Base-by-base conservation (phyloP, 371 early-diverging fungal genomes). In the Capillidium rhysosporum region DNA sequence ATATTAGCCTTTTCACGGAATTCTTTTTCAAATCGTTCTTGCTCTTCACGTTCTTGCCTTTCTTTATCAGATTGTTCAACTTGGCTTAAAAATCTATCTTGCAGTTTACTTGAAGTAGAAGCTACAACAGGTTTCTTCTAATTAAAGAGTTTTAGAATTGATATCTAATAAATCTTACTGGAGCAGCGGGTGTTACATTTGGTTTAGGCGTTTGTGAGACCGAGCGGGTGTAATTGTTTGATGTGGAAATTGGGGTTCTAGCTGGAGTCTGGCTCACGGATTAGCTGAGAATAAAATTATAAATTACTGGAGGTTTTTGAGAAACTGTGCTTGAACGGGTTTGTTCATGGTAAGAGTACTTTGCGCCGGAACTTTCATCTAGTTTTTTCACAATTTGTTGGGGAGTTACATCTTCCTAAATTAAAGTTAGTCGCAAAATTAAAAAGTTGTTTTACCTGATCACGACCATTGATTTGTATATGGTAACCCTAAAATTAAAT, bases 381-480 rank as follows among this genome's bases (percentile, higher is more conserved):
- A 89, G 77, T 57, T 83, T 77, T 61, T 83, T 80, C 82, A 88
- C 82, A 56, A 92, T 89, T 52, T 77, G 71, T 1, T 66, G 68
- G 2, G 87, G 81, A 2, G 77, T 74, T 12, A 90, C 80, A 59
- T 92, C 92, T 28, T 74, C 71, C 57, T 84, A 24, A 26, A 43
- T 26, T 14, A 16, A 14, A 44, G 9, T 53, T 40, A 45, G 30
- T 43, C 21, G 18, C 16, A 29, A 3, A 30, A 16, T 29, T 10
- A 45, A 16, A 16, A 44, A 43, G 12, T 26, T 21, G 14, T 0
- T 18, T 39, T 53, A 53, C 54, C 40, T 40, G 84, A 44, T 75
- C 70, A 34, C 91, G 78, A 21, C 92, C 93, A 58, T 84, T 77
- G 54, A 93, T 80, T 61, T 87, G 79, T 51, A 92, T 76, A 58